Evolutionary conservation across 2,329 filamentous ascomycete species (phyloP), one percentile per base, ranked within the genome.

Genomic region (Chrysoporthe puriensis): DNA sequence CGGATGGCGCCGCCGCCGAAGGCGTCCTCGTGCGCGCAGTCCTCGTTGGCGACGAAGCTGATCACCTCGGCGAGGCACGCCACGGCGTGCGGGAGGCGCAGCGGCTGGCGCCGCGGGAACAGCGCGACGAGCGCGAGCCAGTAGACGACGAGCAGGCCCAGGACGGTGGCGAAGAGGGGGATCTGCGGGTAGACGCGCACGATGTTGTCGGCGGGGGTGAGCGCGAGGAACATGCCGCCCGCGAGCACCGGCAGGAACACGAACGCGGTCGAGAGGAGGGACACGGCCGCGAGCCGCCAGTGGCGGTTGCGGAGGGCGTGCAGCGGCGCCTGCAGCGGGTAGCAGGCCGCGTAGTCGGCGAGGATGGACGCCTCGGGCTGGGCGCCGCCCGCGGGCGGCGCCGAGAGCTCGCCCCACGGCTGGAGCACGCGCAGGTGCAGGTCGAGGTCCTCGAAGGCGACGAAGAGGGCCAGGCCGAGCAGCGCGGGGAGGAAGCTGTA

Each of bases 401-500:
- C 52, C 76, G 81, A 73, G 52, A 94, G 83, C 66, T 89, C 86
- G 5, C 85, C 88, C 86, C 90, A 94, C 0, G 91, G 91, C 71
- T 89, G 86, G 3, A 93, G 83, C 43, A 88, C 82, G 64, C 91
- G 88, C 68, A 93, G 76, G 1, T 85, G 82, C 74, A 88, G 83
- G 74, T 94, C 91, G 66, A 93, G 78, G 43, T 86, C 84, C 70
- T 91, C 86, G 76, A 92, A 89, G 62, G 85, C 77, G 58, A 93
- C 84, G 76, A 90, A 91, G 61, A 92, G 79, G 18, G 91, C 72
- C 73, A 89, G 86, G 4, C 89, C 92, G 40, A 94, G 75, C 0
- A 91, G 72, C 2, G 90, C 87, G 0, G 92, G 91, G 32, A 94
- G 66, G 77, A 94, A 93, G 69, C 87, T 88, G 81, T 94, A 97